These are phyloP conservation scores for Canna indica DNA, from an alignment of 176 grass and related monocot species.

Conservation along the genomic window DNA sequence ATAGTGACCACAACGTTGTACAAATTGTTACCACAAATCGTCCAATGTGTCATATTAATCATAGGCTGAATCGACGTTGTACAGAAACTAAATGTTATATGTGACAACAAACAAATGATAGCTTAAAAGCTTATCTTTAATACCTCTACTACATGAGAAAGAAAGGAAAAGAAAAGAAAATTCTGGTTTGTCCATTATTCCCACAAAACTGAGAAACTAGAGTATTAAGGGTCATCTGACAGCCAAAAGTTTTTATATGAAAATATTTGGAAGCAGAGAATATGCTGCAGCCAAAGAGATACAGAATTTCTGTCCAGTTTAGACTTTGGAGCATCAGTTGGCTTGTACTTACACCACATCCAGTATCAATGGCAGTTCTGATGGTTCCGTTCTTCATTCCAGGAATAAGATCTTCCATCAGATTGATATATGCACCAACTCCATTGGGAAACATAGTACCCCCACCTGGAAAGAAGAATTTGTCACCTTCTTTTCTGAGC, in stretches of 20 bases:
- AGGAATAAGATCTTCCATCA: constrained; percentile 52
- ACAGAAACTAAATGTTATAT: too few relatives aligned
- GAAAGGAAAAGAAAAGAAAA: neutral
- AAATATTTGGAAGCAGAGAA: neutral
- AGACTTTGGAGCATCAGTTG: neutral
- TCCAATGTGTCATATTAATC: neutral
- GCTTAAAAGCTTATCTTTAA: neutral
- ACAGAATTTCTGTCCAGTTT: neutral
- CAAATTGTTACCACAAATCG: neutral
- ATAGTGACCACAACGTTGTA: neutral
- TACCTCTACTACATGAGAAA: neutral
- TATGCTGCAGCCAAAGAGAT: neutral
- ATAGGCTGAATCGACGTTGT: neutral
- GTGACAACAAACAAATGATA: neutral
- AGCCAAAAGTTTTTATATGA: too few relatives aligned
- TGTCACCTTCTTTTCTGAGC: constrained; percentile 81
- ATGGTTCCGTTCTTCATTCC: constrained; percentile 76
- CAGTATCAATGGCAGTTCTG: constrained; percentile 80
- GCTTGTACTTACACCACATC: constrained; percentile 53
- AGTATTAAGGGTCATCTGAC: too few relatives aligned
- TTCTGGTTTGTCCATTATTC: neutral
- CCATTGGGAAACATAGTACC: constrained; percentile 98
- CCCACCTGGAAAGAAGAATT: constrained; percentile 80
- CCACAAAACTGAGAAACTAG: neutral
- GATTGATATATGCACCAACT: constrained; percentile 56